Conservation (phyloP, 2,329 filamentous ascomycete species). For the Amylocarpus encephaloides region DNA sequence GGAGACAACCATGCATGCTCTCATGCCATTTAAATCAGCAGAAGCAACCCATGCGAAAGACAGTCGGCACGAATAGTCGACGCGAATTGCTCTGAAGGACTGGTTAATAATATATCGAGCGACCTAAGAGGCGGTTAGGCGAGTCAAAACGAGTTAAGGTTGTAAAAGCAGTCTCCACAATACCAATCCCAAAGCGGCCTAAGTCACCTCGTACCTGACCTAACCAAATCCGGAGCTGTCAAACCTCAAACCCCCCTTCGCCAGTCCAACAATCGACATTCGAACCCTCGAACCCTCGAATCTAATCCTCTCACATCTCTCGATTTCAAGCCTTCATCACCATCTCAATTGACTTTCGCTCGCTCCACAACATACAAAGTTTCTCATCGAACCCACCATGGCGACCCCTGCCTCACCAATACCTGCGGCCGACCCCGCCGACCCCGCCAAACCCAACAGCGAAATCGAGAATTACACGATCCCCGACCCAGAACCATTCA, state of each 20-base stretch:
- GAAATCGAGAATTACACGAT: conserved; percentile 19
- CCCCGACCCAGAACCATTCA: conserved; percentile 23
- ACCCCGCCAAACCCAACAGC: conserved; percentile 2
- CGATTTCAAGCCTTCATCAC: too few species aligned
- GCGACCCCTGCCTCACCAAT: background rate
- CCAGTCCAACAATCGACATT: background rate
- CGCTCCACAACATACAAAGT: too few species aligned
- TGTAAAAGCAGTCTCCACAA: too few species aligned
- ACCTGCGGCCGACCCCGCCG: background rate
- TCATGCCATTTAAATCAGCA: too few species aligned
- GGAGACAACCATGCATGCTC: too few species aligned
- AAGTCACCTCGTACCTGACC: background rate
- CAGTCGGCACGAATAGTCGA: too few species aligned
- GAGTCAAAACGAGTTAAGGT: too few species aligned
- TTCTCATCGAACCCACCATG: background rate
- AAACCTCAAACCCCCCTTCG: background rate
- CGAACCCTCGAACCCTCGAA: background rate
- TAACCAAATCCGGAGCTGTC: background rate
- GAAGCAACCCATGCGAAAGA: too few species aligned
- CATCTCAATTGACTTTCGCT: too few species aligned
- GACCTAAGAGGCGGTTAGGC: too few species aligned
- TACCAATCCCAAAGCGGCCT: background rate
- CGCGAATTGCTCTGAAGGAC: too few species aligned
- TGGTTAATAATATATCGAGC: too few species aligned
- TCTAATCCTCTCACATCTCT: background rate